Evolutionary conservation across 306 rosid genomes (phyloP), one percentile per base, ranked within the genome.

Genomic region (Acacia acuminata): DNA sequence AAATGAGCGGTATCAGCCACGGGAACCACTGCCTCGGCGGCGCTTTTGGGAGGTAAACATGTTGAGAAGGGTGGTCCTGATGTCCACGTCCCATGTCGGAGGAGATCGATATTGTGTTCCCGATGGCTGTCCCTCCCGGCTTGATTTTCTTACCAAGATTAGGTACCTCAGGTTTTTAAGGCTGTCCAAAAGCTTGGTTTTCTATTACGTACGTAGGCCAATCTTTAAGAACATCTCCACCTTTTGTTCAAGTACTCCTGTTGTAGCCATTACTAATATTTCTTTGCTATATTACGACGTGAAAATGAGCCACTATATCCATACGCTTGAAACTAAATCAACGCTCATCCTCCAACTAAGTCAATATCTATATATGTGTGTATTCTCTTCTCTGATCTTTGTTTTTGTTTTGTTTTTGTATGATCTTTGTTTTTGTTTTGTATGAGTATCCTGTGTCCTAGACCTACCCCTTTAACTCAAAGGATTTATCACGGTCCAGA

Each of bases 1-100:
- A 87, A 1, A 88, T 82, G 71, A 92, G 81, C 0, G 98, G 99
- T 30, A 94, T 85, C 2, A 94, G 79, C 97, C 97, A 94, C 2
- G 98, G 65, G 50, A 84, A 60, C 98, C 97, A 91, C 30, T 73
- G 83, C 32, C 65, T 48, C 3, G 94, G 83, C 0, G 61, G 83
- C 3, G 94, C 19, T 2, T 13, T 2, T 1, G 38, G 40, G 19
- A 25, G 0, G 40, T 27, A 63, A 63, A 25, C 16, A 2, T 22
- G 66, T 1, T n/a, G 8, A 53, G 93, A 6, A 81, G 88, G 47
- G 0, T 84, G 43, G 0, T 82, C 71, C 15, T 74, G 58, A 58
- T 70, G 77, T 7, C 42, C 47, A 4, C 53, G 78, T n/a, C 88
- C 96, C 77, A 85, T 85, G 84, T 93, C 97, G 12, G 93, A 34